Percentiles rank a stretch among this genome's conserved stretches.
These are phyloP conservation scores for Globisporangium heterothallicum DNA, from an alignment of 352 stramenopile species.

Conservation along the genomic window DNA sequence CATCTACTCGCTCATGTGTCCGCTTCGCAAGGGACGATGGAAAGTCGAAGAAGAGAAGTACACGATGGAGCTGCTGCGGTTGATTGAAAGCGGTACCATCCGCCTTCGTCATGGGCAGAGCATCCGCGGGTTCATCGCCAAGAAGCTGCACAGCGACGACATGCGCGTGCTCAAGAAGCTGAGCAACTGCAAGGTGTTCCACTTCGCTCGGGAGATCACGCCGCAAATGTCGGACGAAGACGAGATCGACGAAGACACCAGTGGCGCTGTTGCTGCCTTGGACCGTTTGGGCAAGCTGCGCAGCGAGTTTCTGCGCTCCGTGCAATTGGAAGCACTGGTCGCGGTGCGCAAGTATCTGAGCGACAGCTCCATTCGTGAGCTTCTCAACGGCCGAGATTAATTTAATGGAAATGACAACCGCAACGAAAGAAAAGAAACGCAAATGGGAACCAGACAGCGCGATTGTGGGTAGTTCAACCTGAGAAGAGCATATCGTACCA, in stretches of 20 bases:
- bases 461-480: too few species aligned
- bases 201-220: constrained; percentile 61
- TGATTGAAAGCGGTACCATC: constrained; percentile 63
- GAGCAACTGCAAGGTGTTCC: constrained; percentile 77
- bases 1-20: constrained; percentile 77
- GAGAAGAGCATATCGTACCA: too few species aligned
- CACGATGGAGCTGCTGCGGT: constrained; percentile 54
- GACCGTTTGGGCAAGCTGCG: constrained; percentile 46
- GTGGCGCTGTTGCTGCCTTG: constrained; percentile 25
- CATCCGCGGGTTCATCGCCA: constrained; percentile 64
- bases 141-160: constrained; percentile 76
- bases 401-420: too few species aligned
- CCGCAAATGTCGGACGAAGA: constrained; percentile 53
- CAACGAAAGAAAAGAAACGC: too few species aligned
- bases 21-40: constrained; percentile 66
- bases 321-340: constrained; percentile 72
- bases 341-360: constrained; percentile 70
- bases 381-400: constrained; percentile 45
- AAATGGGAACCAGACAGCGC: too few species aligned
- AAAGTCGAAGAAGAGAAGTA: constrained; percentile 73
- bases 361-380: constrained; percentile 56
- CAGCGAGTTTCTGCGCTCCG: constrained; percentile 63
- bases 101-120: constrained; percentile 56
- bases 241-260: constrained; percentile 34
- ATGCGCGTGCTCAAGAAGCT: constrained; percentile 85